Conservation (phyloP, 306 rosid genomes). For the Pyrus bretschneideri region DNA sequence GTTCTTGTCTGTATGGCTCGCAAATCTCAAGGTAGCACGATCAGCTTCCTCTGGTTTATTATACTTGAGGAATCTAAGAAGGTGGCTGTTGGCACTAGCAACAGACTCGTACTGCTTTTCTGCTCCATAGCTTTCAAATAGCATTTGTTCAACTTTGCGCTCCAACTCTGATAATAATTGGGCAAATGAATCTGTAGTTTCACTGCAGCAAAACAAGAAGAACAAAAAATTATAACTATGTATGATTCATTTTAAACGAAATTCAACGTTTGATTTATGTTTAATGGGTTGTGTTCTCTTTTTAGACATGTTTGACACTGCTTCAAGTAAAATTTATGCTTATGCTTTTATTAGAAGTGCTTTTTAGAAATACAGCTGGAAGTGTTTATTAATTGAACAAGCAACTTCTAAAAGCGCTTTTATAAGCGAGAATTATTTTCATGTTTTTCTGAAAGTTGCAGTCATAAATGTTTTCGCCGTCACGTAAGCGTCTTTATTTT, state of each 20-base stretch:
- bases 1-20: conserved; percentile 2
- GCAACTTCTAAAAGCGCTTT: neutral
- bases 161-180: neutral
- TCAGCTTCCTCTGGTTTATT: neutral
- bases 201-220: neutral
- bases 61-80: conserved; percentile 9
- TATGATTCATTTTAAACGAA: neutral
- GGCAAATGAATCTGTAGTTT: neutral
- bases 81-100: neutral
- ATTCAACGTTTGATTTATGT: no score
- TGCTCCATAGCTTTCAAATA: conserved; percentile 4
- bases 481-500: no score
- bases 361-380: no score
- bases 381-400: no score
- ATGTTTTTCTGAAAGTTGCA: neutral
- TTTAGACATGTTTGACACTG: no score
- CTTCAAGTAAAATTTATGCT: no score
- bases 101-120: neutral
- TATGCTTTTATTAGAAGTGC: no score
- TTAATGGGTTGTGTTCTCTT: no score
- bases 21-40: neutral
- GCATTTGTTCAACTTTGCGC: neutral
- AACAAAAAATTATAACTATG: neutral
- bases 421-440: neutral
- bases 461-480: neutral